Evolutionary conservation across 208 protist species (phyloP), one percentile per base, ranked within the genome.

Genomic region (Trypanosomatidae sp.): DNA sequence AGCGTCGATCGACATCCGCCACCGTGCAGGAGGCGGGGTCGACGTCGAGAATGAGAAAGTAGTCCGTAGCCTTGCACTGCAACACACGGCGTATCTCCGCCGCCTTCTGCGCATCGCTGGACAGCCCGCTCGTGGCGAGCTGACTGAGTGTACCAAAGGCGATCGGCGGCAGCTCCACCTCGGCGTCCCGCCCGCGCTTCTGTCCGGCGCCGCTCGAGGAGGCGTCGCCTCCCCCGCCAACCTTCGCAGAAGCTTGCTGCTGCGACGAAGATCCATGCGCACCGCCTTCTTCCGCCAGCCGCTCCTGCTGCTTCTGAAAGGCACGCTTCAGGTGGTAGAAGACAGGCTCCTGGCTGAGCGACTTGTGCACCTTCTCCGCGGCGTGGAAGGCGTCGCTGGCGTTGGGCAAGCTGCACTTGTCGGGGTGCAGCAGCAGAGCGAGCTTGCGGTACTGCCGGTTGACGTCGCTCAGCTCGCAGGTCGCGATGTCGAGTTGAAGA

Each of bases 341-440:
- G 15, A 93, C 75, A 1, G 80, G 76, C 73, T 92, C 86, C 36
- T 95, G 79, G 64, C 80, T 91, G 36, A 97, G 79, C 19, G 84
- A 82, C 71, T 89, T 90, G 84, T 97, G 85, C 17, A 91, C 90
- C 74, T 87, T 88, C 72, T 97, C 91, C 8, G 88, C 93, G 7
- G 89, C 81, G 58, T 91, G 81, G 60, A 97, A 97, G 36, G 93
- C 93, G 47, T 92, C 91, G 10, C 81, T 73, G 64, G 90, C 87
- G 62, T 91, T 79, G 15, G 87, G 74, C 25, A 95, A 80, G 19
- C 68, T 76, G 82, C 93, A 97, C 89, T 97, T 97, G 75, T 97
- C 93, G 8, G 93, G 93, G 73, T 97, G 93, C 19, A 97, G 80
- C 41, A 92, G 82, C 13, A 97, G 71, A 19, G 88, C 90, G 55